phyloP scores from a whole-genome alignment of 2,329 filamentous ascomycete species.

The Colletotrichum chrysophilum region DNA sequence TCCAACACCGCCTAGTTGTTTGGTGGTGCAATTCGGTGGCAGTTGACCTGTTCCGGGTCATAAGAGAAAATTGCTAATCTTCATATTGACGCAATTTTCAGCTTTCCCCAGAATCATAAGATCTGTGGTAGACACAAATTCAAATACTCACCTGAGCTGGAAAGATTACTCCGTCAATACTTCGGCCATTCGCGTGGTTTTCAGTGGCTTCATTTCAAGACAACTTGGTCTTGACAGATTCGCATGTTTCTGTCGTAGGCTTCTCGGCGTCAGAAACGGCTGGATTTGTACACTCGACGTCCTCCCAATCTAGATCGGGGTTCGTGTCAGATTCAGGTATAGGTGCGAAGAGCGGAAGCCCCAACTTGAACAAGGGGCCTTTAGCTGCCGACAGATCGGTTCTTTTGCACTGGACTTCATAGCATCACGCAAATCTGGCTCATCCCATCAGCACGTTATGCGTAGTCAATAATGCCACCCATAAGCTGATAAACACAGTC shows the following conservation, averaged over 20 bases:
- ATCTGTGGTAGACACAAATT: neutral
- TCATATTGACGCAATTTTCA: neutral
- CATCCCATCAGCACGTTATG: neutral
- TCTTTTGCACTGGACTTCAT: neutral
- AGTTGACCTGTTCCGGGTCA: neutral
- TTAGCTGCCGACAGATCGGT: neutral
- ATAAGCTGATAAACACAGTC: neutral
- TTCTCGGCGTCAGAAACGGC: neutral
- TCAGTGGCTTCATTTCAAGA: neutral
- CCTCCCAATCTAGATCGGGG: neutral
- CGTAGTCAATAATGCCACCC: neutral
- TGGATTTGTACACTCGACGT: neutral
- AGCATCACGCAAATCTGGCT: neutral
- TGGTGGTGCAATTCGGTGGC: neutral
- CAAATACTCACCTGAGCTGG: neutral
- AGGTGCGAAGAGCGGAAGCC: too few species aligned
- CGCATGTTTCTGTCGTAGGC: neutral
- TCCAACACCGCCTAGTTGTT: neutral
- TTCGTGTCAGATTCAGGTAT: neutral
- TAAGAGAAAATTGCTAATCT: neutral
- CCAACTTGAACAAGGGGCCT: neutral
- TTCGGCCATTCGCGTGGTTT: neutral
- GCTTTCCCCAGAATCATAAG: neutral
- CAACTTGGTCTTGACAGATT: neutral
- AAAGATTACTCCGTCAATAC: neutral